Base-by-base conservation (phyloP, 179 eudicot genomes). In the Spinacia oleracea region DNA sequence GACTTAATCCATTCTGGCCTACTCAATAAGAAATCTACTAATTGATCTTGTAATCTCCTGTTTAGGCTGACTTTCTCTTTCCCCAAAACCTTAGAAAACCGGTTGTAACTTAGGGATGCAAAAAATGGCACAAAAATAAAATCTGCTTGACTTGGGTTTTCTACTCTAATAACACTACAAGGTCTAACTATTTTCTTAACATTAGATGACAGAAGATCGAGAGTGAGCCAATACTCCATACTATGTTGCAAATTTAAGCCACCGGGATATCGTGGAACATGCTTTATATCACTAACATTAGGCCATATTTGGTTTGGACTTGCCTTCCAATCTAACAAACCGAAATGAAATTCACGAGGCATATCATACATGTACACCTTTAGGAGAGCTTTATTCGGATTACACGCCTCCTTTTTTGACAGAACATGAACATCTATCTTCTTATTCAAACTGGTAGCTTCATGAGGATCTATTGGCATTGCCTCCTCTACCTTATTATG, bases 191-290 rank as follows among this genome's bases (percentile, higher is more conserved):
- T 77, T 78, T 84, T 81, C 67, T 53, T 83, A 75, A 76, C 45
- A 45, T 83, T 82, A 10, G 96, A 93, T 70, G 91, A 90, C 80
- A 94, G 88, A 77, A 96, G 97, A 88, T 96, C 99, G 74, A 96
- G 93, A 72, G 97, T 94, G 74, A 96, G 97, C 98, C 98, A 96
- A 74, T 93, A 96, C 79, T 94, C 99, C 18, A 87, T 82, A 76
- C 99, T 96, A 56, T 96, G 99, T 73, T 96, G 99, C 81, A 89
- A 85, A 82, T 96, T 96, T 75, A 96, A 76, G 14, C 99, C 99
- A 51, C 99, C 99, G 0, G 99, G 99, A 84, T 96, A 96, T 3
- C 81, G 77, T 16, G 99, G 99, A 45, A 94, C 84, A 53, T 48
- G 74, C 78, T 79, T 82, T 9, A 74, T 76, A 18, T 80, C 82